Base-by-base conservation (phyloP, 2,329 filamentous ascomycete species). In the Volutella citrinella region DNA sequence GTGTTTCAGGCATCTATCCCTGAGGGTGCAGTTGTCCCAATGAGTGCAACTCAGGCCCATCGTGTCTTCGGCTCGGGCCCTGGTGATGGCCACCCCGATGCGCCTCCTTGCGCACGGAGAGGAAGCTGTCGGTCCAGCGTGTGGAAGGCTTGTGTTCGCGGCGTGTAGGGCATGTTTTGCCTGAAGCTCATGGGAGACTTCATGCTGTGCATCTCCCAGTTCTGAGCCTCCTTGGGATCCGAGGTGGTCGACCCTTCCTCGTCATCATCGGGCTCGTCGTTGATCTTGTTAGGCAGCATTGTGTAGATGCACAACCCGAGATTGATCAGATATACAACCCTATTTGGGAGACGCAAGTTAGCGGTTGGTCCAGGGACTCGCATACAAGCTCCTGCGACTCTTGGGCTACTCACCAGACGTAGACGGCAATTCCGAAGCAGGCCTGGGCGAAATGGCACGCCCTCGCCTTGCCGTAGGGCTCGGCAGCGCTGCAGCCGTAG, bases 401-500 rank as follows among this genome's bases (percentile, higher is more conserved):
- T n/a, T n/a, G n/a, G n/a, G n/a, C n/a, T n/a, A 74, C 80, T 65
- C 70, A 86, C 82, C 86, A 66, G 76, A 87, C 80, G 45, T 81
- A 67, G 11, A 81, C 60, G 1, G 79, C 80, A 14, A 78, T 68
- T 11, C 74, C 82, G 49, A 87, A 83, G 11, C 72, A 69, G 32
- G 71, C 76, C 57, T 87, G 83, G 7, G 85, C 84, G 56, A 85
- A 72, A 52, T 70, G 61, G 59, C 86, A 91, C 49, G 76, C 78
- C 34, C 70, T 63, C 29, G 74, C 67, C 18, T 74, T 72, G 30
- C 61, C 63, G 40, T 70, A 70, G 6, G 71, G 66, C 33, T 65
- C 66, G 3, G 81, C 80, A 22, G 82, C 69, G 33, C 61, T 67
- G 63, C 86, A 91, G 42, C 76, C 78, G 57, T 84, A 79, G 34